Percentiles rank a stretch among this genome's conserved stretches.
Evolutionary conservation across 2,329 filamentous ascomycete genomes (phyloP).

Genomic region (Epichloe uncinata): DNA sequence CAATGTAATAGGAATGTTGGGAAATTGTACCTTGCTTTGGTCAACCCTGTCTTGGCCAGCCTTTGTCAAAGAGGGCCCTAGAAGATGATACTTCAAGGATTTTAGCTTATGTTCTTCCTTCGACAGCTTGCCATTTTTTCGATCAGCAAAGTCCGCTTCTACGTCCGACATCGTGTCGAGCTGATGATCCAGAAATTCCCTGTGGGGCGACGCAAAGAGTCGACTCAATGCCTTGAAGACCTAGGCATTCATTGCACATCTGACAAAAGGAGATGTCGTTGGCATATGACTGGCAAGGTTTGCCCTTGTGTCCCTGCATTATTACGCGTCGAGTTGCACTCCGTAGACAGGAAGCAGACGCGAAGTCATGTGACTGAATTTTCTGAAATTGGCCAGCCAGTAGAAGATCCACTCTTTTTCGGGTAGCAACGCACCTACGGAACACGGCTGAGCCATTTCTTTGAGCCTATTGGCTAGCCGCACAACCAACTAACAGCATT

Average conservation of each 20-base stretch:
- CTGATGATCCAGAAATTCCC: neutral
- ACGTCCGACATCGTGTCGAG: neutral
- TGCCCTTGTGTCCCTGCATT: neutral
- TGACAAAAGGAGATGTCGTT: neutral
- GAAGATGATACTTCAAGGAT: slow-evolving; percentile 76
- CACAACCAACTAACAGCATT: neutral
- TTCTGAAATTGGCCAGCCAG: neutral
- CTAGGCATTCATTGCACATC: neutral
- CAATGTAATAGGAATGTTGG: neutral
- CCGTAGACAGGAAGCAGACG: neutral
- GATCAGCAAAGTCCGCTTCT: neutral
- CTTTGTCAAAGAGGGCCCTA: slow-evolving; percentile 87
- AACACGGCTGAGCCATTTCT: neutral
- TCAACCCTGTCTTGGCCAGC: slow-evolving; percentile 90
- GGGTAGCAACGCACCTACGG: neutral
- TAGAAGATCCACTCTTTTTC: neutral
- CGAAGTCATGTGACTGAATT: slow-evolving; percentile 4
- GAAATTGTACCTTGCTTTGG: slow-evolving; percentile 58
- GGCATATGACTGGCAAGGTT: neutral
- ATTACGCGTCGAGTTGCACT: neutral
- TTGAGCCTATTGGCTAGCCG: neutral
- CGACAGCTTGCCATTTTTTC: neutral
- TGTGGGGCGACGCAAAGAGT: neutral
- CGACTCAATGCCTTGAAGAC: neutral
- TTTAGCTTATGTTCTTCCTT: slow-evolving; percentile 21